Percentiles rank a stretch among this genome's conserved stretches.
Evolutionary conservation across 2,329 filamentous ascomycete genomes (phyloP).

Genomic region (Fusarium vanettenii): DNA sequence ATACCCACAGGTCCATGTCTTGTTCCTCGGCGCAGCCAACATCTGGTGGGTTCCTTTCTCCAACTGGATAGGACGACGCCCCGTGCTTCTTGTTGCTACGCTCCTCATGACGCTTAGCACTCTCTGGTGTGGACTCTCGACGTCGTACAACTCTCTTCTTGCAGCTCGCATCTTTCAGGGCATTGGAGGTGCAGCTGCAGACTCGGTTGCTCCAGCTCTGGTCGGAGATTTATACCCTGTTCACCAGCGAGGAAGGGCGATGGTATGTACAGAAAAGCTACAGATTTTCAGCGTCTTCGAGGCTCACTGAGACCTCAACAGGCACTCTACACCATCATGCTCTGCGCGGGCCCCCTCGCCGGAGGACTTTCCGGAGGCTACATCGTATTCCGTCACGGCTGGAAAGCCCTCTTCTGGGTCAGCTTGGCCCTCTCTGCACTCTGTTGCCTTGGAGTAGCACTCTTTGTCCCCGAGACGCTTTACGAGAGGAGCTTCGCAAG

Average conservation of each 20-base stretch:
- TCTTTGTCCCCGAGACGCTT: constrained; percentile 51
- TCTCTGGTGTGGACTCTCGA: constrained; percentile 42
- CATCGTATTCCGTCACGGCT: constrained; percentile 48
- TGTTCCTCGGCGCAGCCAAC: constrained; percentile 49
- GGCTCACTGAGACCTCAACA: accelerated
- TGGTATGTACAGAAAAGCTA: constrained; percentile 20
- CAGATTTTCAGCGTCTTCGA: not conserved
- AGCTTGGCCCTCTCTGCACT: constrained; percentile 40
- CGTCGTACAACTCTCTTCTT: constrained; percentile 41
- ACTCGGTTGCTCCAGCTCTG: constrained; percentile 48
- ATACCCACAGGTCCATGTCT: constrained; percentile 45
- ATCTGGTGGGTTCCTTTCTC: constrained; percentile 53
- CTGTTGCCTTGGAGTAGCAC: constrained; percentile 39
- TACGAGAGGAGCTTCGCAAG: constrained; percentile 36
- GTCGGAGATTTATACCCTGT: constrained; percentile 53
- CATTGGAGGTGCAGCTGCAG: constrained; percentile 48
- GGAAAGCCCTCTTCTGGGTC: constrained; percentile 50
- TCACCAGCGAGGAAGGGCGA: constrained; percentile 49
- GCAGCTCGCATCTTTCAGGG: constrained; percentile 48
- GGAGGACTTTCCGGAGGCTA: constrained; percentile 52
- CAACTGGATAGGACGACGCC: constrained; percentile 49
- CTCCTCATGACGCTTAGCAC: constrained; percentile 43
- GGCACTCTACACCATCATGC: constrained; percentile 50
- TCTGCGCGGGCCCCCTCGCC: constrained; percentile 46
- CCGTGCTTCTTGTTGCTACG: constrained; percentile 46